phyloP scores from a whole-genome alignment of 2,329 filamentous ascomycete genomes.

The Leptoxyphium fumago region DNA sequence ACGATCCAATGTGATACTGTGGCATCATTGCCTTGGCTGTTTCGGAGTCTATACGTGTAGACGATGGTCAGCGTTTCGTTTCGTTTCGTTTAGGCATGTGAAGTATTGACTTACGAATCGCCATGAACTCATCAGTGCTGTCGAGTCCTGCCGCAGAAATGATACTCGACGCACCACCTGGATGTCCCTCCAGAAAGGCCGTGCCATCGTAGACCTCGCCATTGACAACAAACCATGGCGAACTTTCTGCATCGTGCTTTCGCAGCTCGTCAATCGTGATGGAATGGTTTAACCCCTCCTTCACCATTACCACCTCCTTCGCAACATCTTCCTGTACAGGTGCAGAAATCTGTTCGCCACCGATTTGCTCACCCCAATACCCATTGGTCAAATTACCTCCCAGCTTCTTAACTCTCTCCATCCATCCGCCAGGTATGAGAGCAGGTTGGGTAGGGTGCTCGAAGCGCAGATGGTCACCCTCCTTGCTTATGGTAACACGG shows the following conservation, averaged over 20 bases:
- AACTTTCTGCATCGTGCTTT: slow-evolving; percentile 47
- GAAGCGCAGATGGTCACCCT: slow-evolving; percentile 52
- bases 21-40: slow-evolving; percentile 86
- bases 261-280: slow-evolving; percentile 61
- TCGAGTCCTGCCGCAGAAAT: slow-evolving; percentile 69
- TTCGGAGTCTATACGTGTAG: slow-evolving; percentile 53
- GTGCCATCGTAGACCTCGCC: slow-evolving; percentile 84
- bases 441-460: slow-evolving; percentile 81
- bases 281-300: slow-evolving; percentile 44
- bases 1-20: slow-evolving; percentile 66
- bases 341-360: slow-evolving; percentile 32
- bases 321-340: slow-evolving; percentile 36
- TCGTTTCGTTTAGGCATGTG: background rate
- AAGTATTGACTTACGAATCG: slow-evolving; percentile 55
- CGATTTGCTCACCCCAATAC: slow-evolving; percentile 64
- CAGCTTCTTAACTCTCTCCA: slow-evolving; percentile 74
- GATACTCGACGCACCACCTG: slow-evolving; percentile 76
- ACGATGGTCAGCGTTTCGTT: background rate
- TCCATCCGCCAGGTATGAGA: slow-evolving; percentile 70
- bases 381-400: slow-evolving; percentile 71
- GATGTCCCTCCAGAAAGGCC: slow-evolving; percentile 63
- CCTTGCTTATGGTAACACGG: slow-evolving; percentile 59
- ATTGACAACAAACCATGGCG: slow-evolving; percentile 78
- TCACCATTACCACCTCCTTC: slow-evolving; percentile 61
- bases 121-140: slow-evolving; percentile 75